These are phyloP conservation scores for Solanum virginianum DNA, from an alignment of 257 asterid species.

Conservation along the genomic window DNA sequence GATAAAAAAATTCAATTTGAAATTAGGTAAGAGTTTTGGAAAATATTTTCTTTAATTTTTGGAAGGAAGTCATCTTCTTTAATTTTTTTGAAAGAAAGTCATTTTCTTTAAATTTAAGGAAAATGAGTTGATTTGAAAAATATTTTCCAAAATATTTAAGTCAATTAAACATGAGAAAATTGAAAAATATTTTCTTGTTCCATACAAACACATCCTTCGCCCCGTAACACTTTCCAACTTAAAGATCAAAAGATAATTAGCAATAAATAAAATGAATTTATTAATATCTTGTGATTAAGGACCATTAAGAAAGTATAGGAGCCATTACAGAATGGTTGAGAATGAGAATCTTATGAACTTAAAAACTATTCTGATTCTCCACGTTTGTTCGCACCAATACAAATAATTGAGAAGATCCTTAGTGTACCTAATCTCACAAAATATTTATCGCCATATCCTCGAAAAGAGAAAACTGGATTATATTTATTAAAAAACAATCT, in stretches of 20 bases:
- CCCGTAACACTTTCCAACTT: not conserved
- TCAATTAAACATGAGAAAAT: too few species aligned
- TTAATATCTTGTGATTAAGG: not conserved
- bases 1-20: too few species aligned
- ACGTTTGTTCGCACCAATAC: not conserved
- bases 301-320: not conserved
- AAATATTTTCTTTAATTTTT: too few species aligned
- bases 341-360: not conserved
- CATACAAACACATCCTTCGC: too few species aligned
- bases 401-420: not conserved
- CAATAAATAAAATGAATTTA: not conserved
- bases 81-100: too few species aligned
- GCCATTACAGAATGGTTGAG: not conserved
- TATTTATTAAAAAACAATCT: not conserved
- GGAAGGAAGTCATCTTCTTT: too few species aligned
- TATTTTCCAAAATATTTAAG: too few species aligned
- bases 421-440: not conserved
- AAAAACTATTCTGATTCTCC: not conserved
- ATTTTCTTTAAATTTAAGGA: too few species aligned
- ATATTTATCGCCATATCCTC: not conserved
- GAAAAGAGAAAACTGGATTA: not conserved
- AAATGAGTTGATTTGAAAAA: too few species aligned
- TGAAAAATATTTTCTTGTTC: accelerated
- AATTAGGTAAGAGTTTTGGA: too few species aligned
- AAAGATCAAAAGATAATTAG: not conserved